These are phyloP conservation scores for Fraxinus platypoda DNA, from an alignment of 305 asterid species.

Conservation along the genomic window DNA sequence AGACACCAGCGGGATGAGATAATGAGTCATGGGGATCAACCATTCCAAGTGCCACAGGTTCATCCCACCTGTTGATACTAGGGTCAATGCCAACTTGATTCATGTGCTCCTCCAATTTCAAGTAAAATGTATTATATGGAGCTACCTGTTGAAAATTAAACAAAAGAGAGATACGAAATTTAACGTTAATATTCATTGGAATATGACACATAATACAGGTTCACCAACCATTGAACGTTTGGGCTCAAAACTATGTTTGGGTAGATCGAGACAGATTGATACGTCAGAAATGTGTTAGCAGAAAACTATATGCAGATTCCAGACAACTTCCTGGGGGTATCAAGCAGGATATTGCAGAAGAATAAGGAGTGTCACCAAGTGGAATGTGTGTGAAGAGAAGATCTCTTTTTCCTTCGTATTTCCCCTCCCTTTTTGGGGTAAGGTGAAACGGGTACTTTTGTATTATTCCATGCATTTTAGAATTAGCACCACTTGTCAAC, in stretches of 20 bases:
- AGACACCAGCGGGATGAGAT: conserved; percentile 95
- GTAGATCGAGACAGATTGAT: not conserved
- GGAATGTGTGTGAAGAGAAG: not conserved
- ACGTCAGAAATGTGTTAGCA: not conserved
- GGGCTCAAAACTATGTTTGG: not conserved
- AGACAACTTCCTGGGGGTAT: not conserved
- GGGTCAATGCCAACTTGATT: conserved; percentile 77
- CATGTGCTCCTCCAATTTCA: conserved; percentile 82
- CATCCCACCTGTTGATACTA: conserved; percentile 79
- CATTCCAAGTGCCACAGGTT: conserved; percentile 78
- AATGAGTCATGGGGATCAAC: conserved; percentile 95
- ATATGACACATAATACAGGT: not conserved
- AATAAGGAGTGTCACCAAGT: not conserved
- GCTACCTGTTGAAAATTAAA: conserved; percentile 63
- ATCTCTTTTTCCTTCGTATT: not conserved
- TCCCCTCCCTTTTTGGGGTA: conserved; percentile 4
- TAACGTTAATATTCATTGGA: not conserved
- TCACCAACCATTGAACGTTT: not conserved
- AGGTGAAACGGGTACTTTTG: not conserved
- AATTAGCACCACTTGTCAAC: not conserved
- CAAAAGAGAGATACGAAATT: conserved; percentile 14
- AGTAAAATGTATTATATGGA: conserved; percentile 82
- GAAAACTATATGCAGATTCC: not conserved
- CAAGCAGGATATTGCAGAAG: not conserved
- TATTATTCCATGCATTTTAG: not conserved